Percentiles rank a stretch among this genome's conserved stretches.
Conservation (phyloP, 208 protist species). For the Leishmania tarentolae region DNA sequence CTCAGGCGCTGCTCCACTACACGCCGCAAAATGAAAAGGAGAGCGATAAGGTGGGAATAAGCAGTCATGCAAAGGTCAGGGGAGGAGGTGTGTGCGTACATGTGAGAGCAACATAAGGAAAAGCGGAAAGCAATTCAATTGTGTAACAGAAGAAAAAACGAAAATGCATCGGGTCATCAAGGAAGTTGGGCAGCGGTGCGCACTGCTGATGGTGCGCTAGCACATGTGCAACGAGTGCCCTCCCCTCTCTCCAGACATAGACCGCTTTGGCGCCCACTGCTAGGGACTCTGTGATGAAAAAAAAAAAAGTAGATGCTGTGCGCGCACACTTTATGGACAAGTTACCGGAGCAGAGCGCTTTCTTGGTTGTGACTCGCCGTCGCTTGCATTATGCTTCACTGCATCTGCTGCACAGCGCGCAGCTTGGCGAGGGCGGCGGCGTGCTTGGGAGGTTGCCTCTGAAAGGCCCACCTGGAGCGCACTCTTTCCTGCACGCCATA, state of each 20-base stretch:
- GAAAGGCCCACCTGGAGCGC: constrained; percentile 46
- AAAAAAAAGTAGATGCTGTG: not conserved
- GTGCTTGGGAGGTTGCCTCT: constrained; percentile 59
- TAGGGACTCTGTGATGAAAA: not conserved
- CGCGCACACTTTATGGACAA: not conserved
- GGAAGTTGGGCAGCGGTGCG: not conserved
- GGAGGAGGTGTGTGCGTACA: not conserved
- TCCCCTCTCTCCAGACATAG: not conserved
- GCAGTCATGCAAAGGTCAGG: not conserved
- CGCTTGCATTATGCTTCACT: not conserved
- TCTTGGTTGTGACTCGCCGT: not conserved
- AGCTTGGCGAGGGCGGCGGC: constrained; percentile 46
- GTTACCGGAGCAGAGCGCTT: not conserved
- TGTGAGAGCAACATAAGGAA: not conserved
- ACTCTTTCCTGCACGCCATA: constrained; percentile 38
- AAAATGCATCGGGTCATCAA: not conserved
- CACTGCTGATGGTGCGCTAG: not conserved
- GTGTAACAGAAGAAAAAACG: not conserved
- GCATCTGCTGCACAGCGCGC: constrained; percentile 30
- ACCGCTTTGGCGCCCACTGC: not conserved
- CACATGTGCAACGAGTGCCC: not conserved
- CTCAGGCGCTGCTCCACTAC: not conserved
- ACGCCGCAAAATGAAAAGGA: not conserved
- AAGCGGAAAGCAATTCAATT: not conserved
- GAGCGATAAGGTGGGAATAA: not conserved